Conservation (phyloP, 306 rosid genomes). For the Cajanus cajan region DNA sequence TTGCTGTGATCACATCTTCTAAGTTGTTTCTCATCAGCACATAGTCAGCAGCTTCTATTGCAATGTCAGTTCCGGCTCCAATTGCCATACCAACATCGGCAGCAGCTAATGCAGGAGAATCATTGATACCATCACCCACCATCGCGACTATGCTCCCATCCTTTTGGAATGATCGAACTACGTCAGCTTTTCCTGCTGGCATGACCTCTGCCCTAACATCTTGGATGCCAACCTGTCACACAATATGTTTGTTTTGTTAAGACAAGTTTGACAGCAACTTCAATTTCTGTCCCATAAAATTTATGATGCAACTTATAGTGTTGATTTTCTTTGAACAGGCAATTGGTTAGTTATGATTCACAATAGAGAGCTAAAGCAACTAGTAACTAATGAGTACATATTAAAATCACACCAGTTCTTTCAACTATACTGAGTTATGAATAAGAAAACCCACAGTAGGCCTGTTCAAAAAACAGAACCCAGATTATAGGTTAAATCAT, state of each 20-base stretch:
- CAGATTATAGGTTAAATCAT: slow-evolving; percentile 6
- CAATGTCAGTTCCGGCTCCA: slow-evolving; percentile 96
- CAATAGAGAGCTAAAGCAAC: slow-evolving; percentile 18
- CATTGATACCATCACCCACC: slow-evolving; percentile 99
- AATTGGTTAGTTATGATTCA: not conserved
- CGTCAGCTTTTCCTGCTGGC: slow-evolving; percentile 98
- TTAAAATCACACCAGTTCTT: not conserved
- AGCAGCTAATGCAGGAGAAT: slow-evolving; percentile 95
- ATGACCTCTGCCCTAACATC: slow-evolving; percentile 93
- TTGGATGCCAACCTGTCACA: slow-evolving; percentile 80
- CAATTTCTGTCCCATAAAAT: slow-evolving; percentile 19
- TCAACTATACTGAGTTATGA: not conserved
- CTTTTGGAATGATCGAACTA: slow-evolving; percentile 67
- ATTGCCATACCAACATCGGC: slow-evolving; percentile 97
- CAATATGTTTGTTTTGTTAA: not conserved
- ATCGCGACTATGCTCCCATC: slow-evolving; percentile 87
- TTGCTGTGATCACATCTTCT: slow-evolving; percentile 98
- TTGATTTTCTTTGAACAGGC: not conserved
- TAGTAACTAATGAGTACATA: not conserved
- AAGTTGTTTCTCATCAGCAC: slow-evolving; percentile 89
- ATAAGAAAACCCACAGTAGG: slow-evolving; percentile 9
- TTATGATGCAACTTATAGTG: slow-evolving; percentile 10
- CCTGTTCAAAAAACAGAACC: slow-evolving; percentile 1
- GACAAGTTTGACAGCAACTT: not conserved
- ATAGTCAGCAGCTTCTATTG: slow-evolving; percentile 91